A percentile compares a stretch with the other conserved stretches of the same genome.
Conservation (phyloP, 169 alveolate species). For the Eimeria sp. region DNA sequence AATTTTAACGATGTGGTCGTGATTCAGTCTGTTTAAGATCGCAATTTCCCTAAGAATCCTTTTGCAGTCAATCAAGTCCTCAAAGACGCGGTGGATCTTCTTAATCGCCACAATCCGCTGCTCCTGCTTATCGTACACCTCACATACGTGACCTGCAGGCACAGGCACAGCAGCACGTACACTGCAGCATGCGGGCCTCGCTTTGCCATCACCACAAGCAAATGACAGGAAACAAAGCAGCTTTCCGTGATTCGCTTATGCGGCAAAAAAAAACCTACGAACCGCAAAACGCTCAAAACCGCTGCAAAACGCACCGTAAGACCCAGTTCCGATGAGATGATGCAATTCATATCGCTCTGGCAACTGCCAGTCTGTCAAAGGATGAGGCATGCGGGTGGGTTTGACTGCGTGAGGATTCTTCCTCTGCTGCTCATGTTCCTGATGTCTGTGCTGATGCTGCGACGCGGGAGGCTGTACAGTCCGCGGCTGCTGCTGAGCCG, state of each 20-base stretch:
- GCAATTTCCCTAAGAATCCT: conserved; percentile 98
- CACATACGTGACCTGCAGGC: conserved; percentile 84
- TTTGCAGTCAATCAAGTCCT: conserved; percentile 98
- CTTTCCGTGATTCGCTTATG: not conserved
- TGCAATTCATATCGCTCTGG: conserved; percentile 94
- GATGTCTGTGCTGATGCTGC: conserved; percentile 63
- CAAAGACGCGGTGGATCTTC: conserved; percentile 97
- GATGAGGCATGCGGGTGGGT: conserved; percentile 82
- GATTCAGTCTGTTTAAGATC: conserved; percentile 95
- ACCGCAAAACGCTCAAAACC: not conserved
- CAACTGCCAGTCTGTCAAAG: conserved; percentile 84
- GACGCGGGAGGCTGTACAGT: conserved; percentile 34
- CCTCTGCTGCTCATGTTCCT: conserved; percentile 61
- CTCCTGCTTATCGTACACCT: conserved; percentile 87
- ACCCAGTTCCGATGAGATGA: conserved; percentile 96
- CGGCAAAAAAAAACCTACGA: not conserved
- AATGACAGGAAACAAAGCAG: not conserved
- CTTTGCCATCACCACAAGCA: not conserved
- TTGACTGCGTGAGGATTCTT: conserved; percentile 38
- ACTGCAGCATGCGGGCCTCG: not conserved
- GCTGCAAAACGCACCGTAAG: conserved; percentile 91
- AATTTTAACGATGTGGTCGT: conserved; percentile 95
- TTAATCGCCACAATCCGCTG: conserved; percentile 97
- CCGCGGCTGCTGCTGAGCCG: conserved; percentile 67
- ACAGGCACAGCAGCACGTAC: not conserved